phyloP scores from a whole-genome alignment of 192 early-diverging fungal genomes.

The Coemansia umbellata region DNA sequence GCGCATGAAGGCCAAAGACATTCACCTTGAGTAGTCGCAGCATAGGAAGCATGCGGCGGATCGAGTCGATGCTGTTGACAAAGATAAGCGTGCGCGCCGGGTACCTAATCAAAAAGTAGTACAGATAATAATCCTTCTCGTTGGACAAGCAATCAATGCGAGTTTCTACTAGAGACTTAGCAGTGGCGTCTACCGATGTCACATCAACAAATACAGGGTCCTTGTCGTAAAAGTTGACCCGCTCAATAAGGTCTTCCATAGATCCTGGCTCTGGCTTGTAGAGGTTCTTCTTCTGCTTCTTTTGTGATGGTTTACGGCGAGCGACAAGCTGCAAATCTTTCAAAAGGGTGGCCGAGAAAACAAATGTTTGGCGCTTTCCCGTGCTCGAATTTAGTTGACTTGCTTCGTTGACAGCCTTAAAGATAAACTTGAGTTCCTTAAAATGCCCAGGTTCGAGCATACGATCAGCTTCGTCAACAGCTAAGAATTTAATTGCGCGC shows the following conservation, averaged over 20 bases:
- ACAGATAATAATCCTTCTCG: slow-evolving; percentile 83
- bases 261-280: slow-evolving; percentile 36
- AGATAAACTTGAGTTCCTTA: slow-evolving; percentile 62
- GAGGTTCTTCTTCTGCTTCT: slow-evolving; percentile 16
- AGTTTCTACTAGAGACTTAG: slow-evolving; percentile 69
- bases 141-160: slow-evolving; percentile 79
- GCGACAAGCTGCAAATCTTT: slow-evolving; percentile 45
- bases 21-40: slow-evolving; percentile 69
- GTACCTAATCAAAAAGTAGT: slow-evolving; percentile 83
- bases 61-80: slow-evolving; percentile 92
- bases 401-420: slow-evolving; percentile 49
- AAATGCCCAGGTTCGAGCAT: slow-evolving; percentile 81
- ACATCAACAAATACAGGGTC: slow-evolving; percentile 77
- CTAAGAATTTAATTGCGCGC: slow-evolving; percentile 62
- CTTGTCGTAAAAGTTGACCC: slow-evolving; percentile 72
- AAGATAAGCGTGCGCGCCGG: slow-evolving; percentile 90
- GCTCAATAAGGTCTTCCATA: slow-evolving; percentile 70
- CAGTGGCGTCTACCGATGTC: slow-evolving; percentile 60
- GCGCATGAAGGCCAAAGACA: slow-evolving; percentile 84
- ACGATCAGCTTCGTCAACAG: slow-evolving; percentile 80
- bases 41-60: slow-evolving; percentile 82
- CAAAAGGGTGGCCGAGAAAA: slow-evolving; percentile 89
- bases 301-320: slow-evolving; percentile 17
- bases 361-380: slow-evolving; percentile 71
- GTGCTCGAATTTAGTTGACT: slow-evolving; percentile 11